These are phyloP conservation scores for Limtongia smithiae DNA, from an alignment of 805 yeast genomes.

Conservation along the genomic window DNA sequence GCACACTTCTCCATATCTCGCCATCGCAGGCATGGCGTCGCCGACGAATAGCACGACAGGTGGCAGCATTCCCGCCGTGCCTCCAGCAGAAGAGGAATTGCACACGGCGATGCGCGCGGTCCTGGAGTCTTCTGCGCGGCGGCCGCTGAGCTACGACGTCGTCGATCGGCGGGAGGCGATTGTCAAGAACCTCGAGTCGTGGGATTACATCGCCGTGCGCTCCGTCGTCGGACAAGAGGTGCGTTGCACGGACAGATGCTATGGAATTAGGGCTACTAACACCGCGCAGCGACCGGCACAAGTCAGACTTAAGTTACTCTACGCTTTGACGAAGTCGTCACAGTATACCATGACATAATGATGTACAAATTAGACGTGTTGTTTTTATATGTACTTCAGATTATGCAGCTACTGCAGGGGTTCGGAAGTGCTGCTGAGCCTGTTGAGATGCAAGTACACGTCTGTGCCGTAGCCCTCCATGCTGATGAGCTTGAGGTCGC, in stretches of 20 bases:
- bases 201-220: constrained; percentile 24
- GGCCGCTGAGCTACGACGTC: constrained; percentile 18
- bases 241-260: not conserved
- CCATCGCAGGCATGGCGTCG: too few relatives aligned
- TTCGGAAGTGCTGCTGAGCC: constrained; percentile 69
- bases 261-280: not conserved
- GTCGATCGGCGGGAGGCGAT: constrained; percentile 26
- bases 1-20: too few relatives aligned
- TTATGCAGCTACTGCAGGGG: constrained; percentile 43
- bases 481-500: constrained; percentile 72
- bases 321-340: constrained; percentile 7
- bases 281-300: constrained; percentile 17
- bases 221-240: constrained; percentile 20
- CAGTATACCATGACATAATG: too few relatives aligned
- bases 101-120: too few relatives aligned
- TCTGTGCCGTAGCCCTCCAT: constrained; percentile 95
- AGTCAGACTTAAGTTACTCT: constrained; percentile 11
- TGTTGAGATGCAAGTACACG: constrained; percentile 79
- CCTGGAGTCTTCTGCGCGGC: too few relatives aligned
- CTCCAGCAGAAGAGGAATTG: too few relatives aligned
- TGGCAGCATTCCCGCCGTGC: too few relatives aligned
- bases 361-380: not conserved
- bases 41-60: too few relatives aligned
- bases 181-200: constrained; percentile 14
- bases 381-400: not conserved